These are phyloP conservation scores for Candida nemodendra DNA, from an alignment of 805 yeast species.

Conservation along the genomic window DNA sequence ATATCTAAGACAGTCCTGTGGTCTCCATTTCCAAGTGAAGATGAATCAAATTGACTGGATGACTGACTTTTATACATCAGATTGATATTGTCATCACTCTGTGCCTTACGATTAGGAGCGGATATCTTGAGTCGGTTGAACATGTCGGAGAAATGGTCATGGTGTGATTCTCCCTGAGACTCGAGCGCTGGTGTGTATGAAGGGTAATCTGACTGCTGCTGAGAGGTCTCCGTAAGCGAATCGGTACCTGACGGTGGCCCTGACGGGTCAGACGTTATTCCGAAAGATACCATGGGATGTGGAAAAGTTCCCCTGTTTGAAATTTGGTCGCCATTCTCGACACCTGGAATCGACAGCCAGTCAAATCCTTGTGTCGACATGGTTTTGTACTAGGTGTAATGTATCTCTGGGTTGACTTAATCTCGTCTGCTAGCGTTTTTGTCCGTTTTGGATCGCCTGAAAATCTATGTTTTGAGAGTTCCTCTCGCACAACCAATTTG, in stretches of 20 bases:
- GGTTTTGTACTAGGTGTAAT: too few relatives aligned
- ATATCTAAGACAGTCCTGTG: conserved; percentile 4
- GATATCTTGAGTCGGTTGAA: conserved; percentile 21
- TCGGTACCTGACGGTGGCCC: conserved; percentile 9
- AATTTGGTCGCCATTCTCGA: conserved; percentile 5
- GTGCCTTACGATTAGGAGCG: conserved; percentile 14
- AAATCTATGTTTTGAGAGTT: too few relatives aligned
- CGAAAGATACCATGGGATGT: conserved; percentile 56
- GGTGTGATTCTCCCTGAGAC: too few relatives aligned
- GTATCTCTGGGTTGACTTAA: too few relatives aligned
- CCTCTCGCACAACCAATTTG: too few relatives aligned
- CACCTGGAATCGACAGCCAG: conserved; percentile 24
- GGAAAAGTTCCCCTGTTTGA: conserved; percentile 13
- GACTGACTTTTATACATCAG: conserved; percentile 5
- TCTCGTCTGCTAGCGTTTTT: too few relatives aligned
- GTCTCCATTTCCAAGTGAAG: not conserved
- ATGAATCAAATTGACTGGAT: not conserved
- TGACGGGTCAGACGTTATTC: conserved; percentile 25
- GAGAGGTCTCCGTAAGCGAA: conserved; percentile 3
- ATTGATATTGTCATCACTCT: conserved; percentile 23
- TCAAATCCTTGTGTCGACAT: conserved; percentile 24
- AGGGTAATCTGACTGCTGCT: conserved; percentile 5
- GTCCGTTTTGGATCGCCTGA: too few relatives aligned
- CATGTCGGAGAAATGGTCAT: conserved; percentile 22
- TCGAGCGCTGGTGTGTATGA: conserved; percentile 4